A percentile compares a stretch with the other conserved stretches of the same genome.
These are phyloP conservation scores for Saccharomycopsis babjevae DNA, from an alignment of 805 yeast species.

Conservation along the genomic window DNA sequence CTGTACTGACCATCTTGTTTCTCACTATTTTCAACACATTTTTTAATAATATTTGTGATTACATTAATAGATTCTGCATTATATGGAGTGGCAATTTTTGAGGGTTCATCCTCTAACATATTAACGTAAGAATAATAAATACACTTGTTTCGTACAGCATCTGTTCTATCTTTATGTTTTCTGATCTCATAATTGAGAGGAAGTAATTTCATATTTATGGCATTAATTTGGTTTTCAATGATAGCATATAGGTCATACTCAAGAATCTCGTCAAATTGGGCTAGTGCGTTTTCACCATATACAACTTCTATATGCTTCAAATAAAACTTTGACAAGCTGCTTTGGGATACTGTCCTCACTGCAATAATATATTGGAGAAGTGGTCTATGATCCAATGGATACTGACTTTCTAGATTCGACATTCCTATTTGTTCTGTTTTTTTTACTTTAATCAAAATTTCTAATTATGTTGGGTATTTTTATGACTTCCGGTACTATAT, in stretches of 20 bases:
- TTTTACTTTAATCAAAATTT: neutral
- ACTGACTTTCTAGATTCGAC: neutral
- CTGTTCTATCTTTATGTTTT: slow-evolving; percentile 7
- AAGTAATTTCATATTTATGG: slow-evolving; percentile 10
- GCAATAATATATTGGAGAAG: slow-evolving; percentile 16
- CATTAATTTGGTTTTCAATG: slow-evolving; percentile 3
- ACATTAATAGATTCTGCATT: slow-evolving; percentile 14
- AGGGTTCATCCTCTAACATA: slow-evolving; percentile 6
- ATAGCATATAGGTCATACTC: slow-evolving; percentile 1
- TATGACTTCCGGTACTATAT: neutral
- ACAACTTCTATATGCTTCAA: neutral
- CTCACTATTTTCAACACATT: slow-evolving; percentile 2
- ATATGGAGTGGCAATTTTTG: slow-evolving; percentile 10
- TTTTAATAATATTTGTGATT: slow-evolving; percentile 6
- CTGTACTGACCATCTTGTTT: neutral
- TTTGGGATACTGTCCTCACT: slow-evolving; percentile 6
- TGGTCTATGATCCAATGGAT: slow-evolving; percentile 6
- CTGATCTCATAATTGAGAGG: slow-evolving; percentile 14
- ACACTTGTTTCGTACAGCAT: neutral
- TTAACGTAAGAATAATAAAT: slow-evolving; percentile 15
- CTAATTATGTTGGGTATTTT: neutral
- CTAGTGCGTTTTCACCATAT: neutral
- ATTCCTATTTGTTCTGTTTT: too few relatives aligned
- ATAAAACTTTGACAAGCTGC: slow-evolving; percentile 4
- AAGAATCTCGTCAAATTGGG: neutral